A percentile compares a stretch with the other conserved stretches of the same genome.
Evolutionary conservation across 1,284 basidiomycete species (phyloP).

Genomic region (Agroathelia rolfsii): DNA sequence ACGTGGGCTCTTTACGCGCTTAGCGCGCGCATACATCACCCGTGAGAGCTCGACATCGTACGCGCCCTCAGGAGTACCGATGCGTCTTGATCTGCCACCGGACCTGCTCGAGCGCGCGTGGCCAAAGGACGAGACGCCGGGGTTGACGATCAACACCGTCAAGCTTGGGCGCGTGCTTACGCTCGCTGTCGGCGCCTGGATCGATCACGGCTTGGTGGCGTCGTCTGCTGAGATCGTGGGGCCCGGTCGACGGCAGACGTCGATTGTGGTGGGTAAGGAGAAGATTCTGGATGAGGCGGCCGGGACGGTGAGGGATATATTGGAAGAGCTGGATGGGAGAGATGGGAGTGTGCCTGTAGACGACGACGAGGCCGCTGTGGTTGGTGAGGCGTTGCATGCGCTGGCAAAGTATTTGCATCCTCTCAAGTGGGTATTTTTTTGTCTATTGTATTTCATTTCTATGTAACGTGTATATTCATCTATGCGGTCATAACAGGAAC

Average conservation of each 20-base stretch:
- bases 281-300: constrained; percentile 58
- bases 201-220: constrained; percentile 22
- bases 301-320: constrained; percentile 56
- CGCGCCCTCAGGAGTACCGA: constrained; percentile 47
- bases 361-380: constrained; percentile 52
- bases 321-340: constrained; percentile 58
- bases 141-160: constrained; percentile 50
- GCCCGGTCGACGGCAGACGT: constrained; percentile 13
- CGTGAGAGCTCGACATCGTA: constrained; percentile 42
- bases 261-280: constrained; percentile 31
- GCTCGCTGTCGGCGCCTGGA: constrained; percentile 48
- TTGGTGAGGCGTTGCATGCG: constrained; percentile 49
- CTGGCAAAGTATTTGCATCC: constrained; percentile 45
- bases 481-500: constrained; percentile 28
- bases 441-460: too few species aligned
- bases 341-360: constrained; percentile 53
- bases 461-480: constrained; percentile 10
- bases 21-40: constrained; percentile 55
- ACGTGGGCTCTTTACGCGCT: constrained; percentile 44
- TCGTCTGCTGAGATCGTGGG: too few species aligned
- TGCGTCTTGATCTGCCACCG: constrained; percentile 44
- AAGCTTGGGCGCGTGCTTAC: constrained; percentile 45
- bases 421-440: constrained; percentile 35
- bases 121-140: constrained; percentile 47
- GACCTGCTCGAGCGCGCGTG: constrained; percentile 63